These are phyloP conservation scores for Trichosporon faecale DNA, from an alignment of 1,284 basidiomycete genomes.

Conservation along the genomic window DNA sequence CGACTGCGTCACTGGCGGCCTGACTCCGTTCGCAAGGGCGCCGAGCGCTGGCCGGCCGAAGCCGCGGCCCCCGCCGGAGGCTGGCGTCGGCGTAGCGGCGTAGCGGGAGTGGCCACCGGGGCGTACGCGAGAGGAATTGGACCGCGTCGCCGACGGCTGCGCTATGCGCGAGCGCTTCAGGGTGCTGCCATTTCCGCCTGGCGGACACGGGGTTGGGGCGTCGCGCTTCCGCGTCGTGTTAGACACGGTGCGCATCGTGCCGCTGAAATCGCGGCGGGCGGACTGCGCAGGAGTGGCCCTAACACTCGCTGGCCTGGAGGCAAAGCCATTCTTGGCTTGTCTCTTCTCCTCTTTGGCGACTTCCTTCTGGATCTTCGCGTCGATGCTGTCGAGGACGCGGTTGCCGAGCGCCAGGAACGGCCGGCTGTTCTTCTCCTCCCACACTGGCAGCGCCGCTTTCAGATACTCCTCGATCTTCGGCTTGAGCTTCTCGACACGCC, in stretches of 20 bases:
- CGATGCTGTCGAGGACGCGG: conserved; percentile 74
- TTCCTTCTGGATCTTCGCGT: conserved; percentile 60
- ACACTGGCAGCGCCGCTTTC: conserved; percentile 70
- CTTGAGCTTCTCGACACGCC: conserved; percentile 89
- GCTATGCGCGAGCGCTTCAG: conserved; percentile 24
- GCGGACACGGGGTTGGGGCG: conserved; percentile 39
- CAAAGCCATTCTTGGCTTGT: conserved; percentile 30
- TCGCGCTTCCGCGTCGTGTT: conserved; percentile 32
- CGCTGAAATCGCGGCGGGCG: background rate
- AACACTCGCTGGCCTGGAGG: conserved; percentile 28
- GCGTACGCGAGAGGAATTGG: background rate
- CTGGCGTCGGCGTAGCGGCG: conserved; percentile 13
- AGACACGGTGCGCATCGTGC: background rate
- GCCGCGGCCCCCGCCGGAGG: conserved; percentile 6
- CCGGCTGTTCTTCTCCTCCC: conserved; percentile 76
- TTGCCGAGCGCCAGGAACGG: conserved; percentile 83
- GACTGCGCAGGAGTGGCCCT: conserved; percentile 22
- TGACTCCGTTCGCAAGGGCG: conserved; percentile 11
- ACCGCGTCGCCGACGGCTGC: background rate
- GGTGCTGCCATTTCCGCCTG: background rate
- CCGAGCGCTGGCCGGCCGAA: conserved; percentile 19
- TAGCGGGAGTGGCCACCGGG: conserved; percentile 9
- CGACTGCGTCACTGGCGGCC: background rate
- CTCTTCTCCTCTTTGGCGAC: conserved; percentile 73
- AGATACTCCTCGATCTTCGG: conserved; percentile 91